These are phyloP conservation scores for Chenopodium album DNA, from an alignment of 148 eudicot species.

Conservation along the genomic window DNA sequence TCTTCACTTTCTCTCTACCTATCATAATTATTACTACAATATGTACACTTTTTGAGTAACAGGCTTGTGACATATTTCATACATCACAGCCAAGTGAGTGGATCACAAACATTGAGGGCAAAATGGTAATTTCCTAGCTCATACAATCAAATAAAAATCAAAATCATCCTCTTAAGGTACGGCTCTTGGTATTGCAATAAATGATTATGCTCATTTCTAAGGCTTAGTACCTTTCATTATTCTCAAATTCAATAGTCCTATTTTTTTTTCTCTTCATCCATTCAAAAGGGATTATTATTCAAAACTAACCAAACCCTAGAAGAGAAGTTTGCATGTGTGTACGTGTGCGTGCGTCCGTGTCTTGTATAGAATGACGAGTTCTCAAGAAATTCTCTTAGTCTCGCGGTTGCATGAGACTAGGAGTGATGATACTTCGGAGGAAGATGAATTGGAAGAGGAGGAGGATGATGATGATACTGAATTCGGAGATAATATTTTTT, in stretches of 20 bases:
- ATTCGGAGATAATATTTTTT: not conserved
- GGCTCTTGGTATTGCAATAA: constrained; percentile 11
- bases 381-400: constrained; percentile 25
- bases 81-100: constrained; percentile 18
- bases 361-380: constrained; percentile 8
- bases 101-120: constrained; percentile 20
- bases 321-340: not conserved
- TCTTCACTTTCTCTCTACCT: not conserved
- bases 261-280: not conserved
- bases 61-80: not conserved
- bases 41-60: not conserved
- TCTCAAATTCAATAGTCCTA: constrained; percentile 8
- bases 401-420: constrained; percentile 14
- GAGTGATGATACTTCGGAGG: not conserved
- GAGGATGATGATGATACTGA: not conserved
- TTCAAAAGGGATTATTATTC: not conserved
- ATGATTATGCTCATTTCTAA: constrained; percentile 15
- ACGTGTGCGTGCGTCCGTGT: not conserved
- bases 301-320: constrained; percentile 1
- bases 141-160: not conserved
- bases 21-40: not conserved
- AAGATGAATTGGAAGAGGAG: constrained; percentile 11
- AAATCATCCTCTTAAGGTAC: not conserved
- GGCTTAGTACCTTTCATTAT: not conserved
- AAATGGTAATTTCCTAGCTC: constrained; percentile 14